Conservation (phyloP, 805 yeast genomes). For the Metschnikowia sp. region DNA sequence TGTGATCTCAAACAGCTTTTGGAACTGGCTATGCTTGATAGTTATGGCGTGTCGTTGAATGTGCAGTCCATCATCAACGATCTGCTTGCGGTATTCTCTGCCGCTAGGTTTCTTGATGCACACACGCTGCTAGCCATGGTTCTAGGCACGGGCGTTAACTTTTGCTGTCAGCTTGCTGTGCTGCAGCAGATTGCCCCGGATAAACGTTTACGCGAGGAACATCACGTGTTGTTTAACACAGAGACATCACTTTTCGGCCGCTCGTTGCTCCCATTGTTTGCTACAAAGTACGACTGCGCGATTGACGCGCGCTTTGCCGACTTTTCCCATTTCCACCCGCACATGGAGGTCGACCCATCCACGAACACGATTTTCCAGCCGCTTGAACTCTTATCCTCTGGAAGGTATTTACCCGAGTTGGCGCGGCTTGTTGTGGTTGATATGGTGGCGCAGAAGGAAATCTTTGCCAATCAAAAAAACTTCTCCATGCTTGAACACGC, state of each 20-base stretch:
- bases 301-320: constrained; percentile 32
- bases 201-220: constrained; percentile 11
- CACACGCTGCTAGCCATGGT: constrained; percentile 50
- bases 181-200: constrained; percentile 14
- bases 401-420: constrained; percentile 55
- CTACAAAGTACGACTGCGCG: constrained; percentile 39
- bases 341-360: constrained; percentile 27
- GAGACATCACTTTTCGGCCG: constrained; percentile 56
- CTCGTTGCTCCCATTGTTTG: constrained; percentile 26
- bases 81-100: constrained; percentile 60
- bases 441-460: constrained; percentile 25
- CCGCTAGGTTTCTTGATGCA: constrained; percentile 43
- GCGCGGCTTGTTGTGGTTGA: constrained; percentile 42
- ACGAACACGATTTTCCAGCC: constrained; percentile 48
- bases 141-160: constrained; percentile 66
- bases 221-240: constrained; percentile 40
- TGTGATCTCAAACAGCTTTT: constrained; percentile 42
- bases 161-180: constrained; percentile 40
- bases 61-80: constrained; percentile 56
- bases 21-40: constrained; percentile 26
- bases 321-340: constrained; percentile 22
- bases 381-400: constrained; percentile 51
- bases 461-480: constrained; percentile 22
- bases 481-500: constrained; percentile 15
- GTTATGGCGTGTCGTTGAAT: constrained; percentile 26